phyloP scores from a whole-genome alignment of 495 filamentous ascomycete species.

The Durotheca rogersii region DNA sequence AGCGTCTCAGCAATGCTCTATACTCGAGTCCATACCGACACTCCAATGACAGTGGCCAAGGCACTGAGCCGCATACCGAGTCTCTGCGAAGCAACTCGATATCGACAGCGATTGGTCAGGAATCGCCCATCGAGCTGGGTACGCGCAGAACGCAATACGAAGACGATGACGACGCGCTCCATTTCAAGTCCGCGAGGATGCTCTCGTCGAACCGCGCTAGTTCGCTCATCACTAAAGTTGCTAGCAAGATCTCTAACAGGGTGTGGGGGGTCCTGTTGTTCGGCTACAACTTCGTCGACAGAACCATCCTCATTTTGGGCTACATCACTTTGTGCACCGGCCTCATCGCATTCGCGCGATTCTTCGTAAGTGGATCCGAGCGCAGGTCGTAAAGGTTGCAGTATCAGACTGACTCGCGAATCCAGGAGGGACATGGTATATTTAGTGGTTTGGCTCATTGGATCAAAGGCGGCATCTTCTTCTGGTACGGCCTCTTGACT shows the following conservation, averaged over 20 bases:
- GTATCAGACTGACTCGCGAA: conserved; percentile 8
- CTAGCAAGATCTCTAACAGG: conserved; percentile 42
- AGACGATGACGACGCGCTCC: conserved; percentile 44
- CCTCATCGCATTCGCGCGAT: conserved; percentile 56
- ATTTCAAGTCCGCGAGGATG: conserved; percentile 37
- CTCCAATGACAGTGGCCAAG: conserved; percentile 87
- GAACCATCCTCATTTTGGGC: conserved; percentile 53
- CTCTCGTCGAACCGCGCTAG: conserved; percentile 32
- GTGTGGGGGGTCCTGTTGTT: conserved; percentile 46
- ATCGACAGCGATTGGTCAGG: conserved; percentile 54
- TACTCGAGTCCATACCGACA: conserved; percentile 59
- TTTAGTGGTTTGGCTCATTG: conserved; percentile 92
- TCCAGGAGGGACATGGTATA: conserved; percentile 57
- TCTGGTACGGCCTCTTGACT: conserved; percentile 88
- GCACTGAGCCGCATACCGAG: conserved; percentile 71
- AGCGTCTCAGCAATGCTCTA: conserved; percentile 38
- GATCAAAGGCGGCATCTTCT: conserved; percentile 96
- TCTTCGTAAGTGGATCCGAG: conserved; percentile 53
- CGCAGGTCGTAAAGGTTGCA: not conserved
- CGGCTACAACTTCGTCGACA: conserved; percentile 45
- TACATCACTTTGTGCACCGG: conserved; percentile 62
- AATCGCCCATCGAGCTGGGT: conserved; percentile 53
- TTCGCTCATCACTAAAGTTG: conserved; percentile 34
- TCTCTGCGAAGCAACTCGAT: conserved; percentile 65
- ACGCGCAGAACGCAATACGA: conserved; percentile 55